Conservation (phyloP, 2,329 filamentous ascomycete genomes). For the Dactylellina sp. region DNA sequence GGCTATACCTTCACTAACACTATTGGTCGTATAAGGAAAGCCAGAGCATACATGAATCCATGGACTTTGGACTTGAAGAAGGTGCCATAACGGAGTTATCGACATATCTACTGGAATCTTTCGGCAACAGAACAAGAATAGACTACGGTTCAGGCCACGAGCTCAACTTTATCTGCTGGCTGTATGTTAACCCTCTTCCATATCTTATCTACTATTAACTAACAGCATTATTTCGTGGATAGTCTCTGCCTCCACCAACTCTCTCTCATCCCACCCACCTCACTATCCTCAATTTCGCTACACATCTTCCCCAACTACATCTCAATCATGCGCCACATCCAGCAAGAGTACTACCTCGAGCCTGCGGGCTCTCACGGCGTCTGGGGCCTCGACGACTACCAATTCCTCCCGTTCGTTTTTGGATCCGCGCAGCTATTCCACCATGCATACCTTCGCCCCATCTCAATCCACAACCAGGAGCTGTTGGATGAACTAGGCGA, state of each 20-base stretch:
- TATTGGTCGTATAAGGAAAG: conserved; percentile 13
- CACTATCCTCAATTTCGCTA: conserved; percentile 81
- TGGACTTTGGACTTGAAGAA: conserved; percentile 60
- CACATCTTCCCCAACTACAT: conserved; percentile 86
- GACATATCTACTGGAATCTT: conserved; percentile 82
- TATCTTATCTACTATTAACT: conserved; percentile 1
- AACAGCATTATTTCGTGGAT: background rate
- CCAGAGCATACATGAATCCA: conserved; percentile 34
- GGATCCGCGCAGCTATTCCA: conserved; percentile 89
- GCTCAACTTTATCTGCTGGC: conserved; percentile 95
- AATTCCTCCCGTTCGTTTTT: conserved; percentile 95
- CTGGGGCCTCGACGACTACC: conserved; percentile 97
- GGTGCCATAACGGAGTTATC: conserved; percentile 77
- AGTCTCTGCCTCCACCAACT: conserved; percentile 87
- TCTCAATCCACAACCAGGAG: conserved; percentile 86
- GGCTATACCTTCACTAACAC: conserved; percentile 60
- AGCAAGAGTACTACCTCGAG: conserved; percentile 94
- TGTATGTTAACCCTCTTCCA: conserved; percentile 64
- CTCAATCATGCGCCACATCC: conserved; percentile 84
- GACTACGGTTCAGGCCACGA: conserved; percentile 98
- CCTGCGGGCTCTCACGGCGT: conserved; percentile 97
- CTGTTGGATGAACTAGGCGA: conserved; percentile 85
- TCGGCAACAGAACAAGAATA: conserved; percentile 86
- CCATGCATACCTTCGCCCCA: conserved; percentile 82
- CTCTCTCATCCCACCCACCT: conserved; percentile 71